These are phyloP conservation scores for Phytophthora aleatoria DNA, from an alignment of 352 stramenopile genomes.

Conservation along the genomic window DNA sequence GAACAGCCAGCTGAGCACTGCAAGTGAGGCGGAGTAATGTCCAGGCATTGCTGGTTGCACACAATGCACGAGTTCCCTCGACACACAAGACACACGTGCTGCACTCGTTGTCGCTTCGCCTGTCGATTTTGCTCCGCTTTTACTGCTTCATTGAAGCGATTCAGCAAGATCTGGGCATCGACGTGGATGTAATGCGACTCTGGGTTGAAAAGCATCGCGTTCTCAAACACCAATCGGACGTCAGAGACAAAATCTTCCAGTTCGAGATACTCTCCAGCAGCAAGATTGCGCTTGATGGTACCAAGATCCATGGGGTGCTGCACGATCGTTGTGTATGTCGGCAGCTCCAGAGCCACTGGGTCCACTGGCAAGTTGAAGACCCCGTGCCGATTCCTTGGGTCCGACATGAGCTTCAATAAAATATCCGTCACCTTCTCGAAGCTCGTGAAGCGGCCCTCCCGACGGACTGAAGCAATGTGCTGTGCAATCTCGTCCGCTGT, in stretches of 20 bases:
- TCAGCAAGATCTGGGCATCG: slow-evolving; percentile 62
- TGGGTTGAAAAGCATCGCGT: slow-evolving; percentile 89
- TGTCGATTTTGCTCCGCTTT: slow-evolving; percentile 46
- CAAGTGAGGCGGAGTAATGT: slow-evolving; percentile 62
- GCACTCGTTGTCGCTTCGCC: slow-evolving; percentile 47
- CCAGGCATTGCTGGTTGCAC: slow-evolving; percentile 75
- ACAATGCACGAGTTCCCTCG: slow-evolving; percentile 72
- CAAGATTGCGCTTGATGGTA: slow-evolving; percentile 86
- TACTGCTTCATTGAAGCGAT: slow-evolving; percentile 69
- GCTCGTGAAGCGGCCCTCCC: slow-evolving; percentile 61
- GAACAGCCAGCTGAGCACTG: slow-evolving; percentile 79
- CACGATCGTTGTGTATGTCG: slow-evolving; percentile 73
- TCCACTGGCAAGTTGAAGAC: slow-evolving; percentile 84
- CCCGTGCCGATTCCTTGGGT: slow-evolving; percentile 71
- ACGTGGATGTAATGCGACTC: slow-evolving; percentile 79
- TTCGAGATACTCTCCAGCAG: slow-evolving; percentile 82
- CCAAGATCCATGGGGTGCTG: slow-evolving; percentile 92
- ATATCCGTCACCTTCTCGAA: slow-evolving; percentile 73
- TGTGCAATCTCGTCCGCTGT: slow-evolving; percentile 55
- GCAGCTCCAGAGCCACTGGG: slow-evolving; percentile 64
- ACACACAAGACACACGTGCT: slow-evolving; percentile 67
- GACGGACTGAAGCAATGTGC: slow-evolving; percentile 71
- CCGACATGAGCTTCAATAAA: slow-evolving; percentile 72
- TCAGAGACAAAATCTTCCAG: slow-evolving; percentile 83
- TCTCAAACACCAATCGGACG: slow-evolving; percentile 89